These are phyloP conservation scores for Isabelozyma heimii DNA, from an alignment of 805 yeast genomes.

Conservation along the genomic window DNA sequence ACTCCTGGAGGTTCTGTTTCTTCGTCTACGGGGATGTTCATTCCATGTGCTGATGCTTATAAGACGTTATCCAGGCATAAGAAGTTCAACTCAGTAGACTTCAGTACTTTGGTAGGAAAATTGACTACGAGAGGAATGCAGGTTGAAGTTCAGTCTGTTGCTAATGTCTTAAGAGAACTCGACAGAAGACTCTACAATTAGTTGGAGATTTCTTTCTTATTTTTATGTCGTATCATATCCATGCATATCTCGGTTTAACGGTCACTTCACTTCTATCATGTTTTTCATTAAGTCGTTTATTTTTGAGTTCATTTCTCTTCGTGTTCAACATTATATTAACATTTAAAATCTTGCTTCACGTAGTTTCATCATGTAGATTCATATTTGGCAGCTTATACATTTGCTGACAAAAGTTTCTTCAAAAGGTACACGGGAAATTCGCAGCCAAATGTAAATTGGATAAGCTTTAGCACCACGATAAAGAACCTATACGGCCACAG, in stretches of 20 bases:
- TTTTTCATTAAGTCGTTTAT: no score
- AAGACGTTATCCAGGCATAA: constrained; percentile 82
- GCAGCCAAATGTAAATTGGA: no score
- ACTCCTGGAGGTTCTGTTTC: constrained; percentile 15
- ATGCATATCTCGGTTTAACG: background rate
- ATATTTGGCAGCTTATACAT: no score
- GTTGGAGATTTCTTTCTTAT: background rate
- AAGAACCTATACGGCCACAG: no score
- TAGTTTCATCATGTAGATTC: no score
- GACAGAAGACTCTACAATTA: constrained; percentile 62
- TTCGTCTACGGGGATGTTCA: constrained; percentile 48
- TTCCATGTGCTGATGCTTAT: constrained; percentile 89
- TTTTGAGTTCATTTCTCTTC: no score
- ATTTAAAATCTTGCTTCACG: no score
- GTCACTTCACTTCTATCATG: background rate
- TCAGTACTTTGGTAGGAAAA: constrained; percentile 70
- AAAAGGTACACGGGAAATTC: no score
- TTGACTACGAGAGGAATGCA: constrained; percentile 82
- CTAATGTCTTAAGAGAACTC: constrained; percentile 76
- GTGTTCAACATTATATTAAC: no score
- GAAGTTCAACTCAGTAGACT: constrained; percentile 69
- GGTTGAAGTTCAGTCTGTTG: constrained; percentile 89
- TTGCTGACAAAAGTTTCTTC: no score
- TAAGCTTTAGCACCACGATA: no score
- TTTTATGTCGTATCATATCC: background rate